Percentiles rank a stretch among this genome's conserved stretches.
Evolutionary conservation across 495 filamentous ascomycete species (phyloP).

Genomic region (Aspergillus asperescens): DNA sequence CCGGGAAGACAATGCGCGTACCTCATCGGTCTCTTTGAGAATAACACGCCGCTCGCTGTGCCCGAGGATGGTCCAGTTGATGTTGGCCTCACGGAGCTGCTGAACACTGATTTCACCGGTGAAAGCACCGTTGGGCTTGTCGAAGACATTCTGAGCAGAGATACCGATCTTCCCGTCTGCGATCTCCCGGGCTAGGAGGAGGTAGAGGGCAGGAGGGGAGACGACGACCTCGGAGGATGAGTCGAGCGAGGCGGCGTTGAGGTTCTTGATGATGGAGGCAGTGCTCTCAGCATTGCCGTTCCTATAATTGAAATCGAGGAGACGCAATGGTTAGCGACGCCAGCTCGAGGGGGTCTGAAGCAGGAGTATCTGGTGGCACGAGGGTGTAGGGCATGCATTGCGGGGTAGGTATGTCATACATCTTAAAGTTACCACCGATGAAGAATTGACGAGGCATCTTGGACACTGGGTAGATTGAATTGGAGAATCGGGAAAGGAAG

Average conservation of each 20-base stretch:
- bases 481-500: constrained; percentile 8
- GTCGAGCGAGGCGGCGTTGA: constrained; percentile 68
- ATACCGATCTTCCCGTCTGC: constrained; percentile 67
- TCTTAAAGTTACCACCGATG: constrained; percentile 99
- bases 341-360: background rate
- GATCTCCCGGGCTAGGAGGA: constrained; percentile 73
- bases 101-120: constrained; percentile 91
- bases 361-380: background rate
- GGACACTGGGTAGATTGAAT: constrained; percentile 8
- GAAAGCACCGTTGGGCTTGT: constrained; percentile 95
- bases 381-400: constrained; percentile 16
- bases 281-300: constrained; percentile 86
- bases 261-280: constrained; percentile 77
- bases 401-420: constrained; percentile 49
- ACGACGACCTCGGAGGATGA: constrained; percentile 73
- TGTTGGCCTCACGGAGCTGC: constrained; percentile 80
- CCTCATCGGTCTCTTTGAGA: constrained; percentile 73
- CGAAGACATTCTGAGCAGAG: constrained; percentile 90
- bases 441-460: constrained; percentile 95
- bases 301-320: constrained; percentile 44
- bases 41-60: constrained; percentile 91
- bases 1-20: constrained; percentile 23
- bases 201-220: constrained; percentile 84
- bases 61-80: constrained; percentile 85
- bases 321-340: constrained; percentile 12